Evolutionary conservation across 768 basidiomycete species (phyloP).

Genomic region (Suillus clintonianus): DNA sequence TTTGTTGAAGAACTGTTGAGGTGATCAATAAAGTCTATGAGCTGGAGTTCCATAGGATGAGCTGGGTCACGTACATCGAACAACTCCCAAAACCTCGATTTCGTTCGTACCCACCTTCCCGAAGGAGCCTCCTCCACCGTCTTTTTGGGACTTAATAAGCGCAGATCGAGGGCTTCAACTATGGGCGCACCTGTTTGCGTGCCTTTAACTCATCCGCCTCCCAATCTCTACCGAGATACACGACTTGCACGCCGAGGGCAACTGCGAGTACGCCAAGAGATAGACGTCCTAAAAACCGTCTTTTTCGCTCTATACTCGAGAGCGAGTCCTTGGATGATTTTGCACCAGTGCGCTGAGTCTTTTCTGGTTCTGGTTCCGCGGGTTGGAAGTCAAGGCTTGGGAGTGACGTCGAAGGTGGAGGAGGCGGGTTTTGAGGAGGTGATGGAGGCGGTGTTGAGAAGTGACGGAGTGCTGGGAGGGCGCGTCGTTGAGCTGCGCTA

Average conservation of each 20-base stretch:
- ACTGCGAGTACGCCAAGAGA: conserved; percentile 54
- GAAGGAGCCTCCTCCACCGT: conserved; percentile 59
- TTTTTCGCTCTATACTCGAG: conserved; percentile 74
- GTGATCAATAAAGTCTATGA: neutral
- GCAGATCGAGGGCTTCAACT: neutral
- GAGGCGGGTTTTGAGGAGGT: conserved; percentile 5
- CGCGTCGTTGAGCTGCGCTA: conserved; percentile 21
- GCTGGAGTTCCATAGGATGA: neutral
- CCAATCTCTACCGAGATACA: conserved; percentile 81
- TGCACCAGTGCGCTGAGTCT: conserved; percentile 66
- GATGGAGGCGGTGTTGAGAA: conserved; percentile 26
- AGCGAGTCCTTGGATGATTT: conserved; percentile 76
- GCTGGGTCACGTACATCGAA: conserved; percentile 58
- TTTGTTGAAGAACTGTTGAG: conserved; percentile 81
- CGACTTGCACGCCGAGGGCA: conserved; percentile 56
- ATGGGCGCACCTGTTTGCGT: conserved; percentile 58
- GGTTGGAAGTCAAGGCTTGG: conserved; percentile 71
- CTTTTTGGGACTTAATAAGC: conserved; percentile 32
- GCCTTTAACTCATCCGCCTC: conserved; percentile 66
- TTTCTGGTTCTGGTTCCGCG: conserved; percentile 41
- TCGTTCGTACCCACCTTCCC: conserved; percentile 66
- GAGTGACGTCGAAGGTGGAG: conserved; percentile 18
- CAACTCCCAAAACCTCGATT: conserved; percentile 58
- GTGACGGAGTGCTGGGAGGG: conserved; percentile 21
- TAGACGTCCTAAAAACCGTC: conserved; percentile 57